phyloP scores from a whole-genome alignment of 768 basidiomycete species.

The Psilocybe tampanensis region DNA sequence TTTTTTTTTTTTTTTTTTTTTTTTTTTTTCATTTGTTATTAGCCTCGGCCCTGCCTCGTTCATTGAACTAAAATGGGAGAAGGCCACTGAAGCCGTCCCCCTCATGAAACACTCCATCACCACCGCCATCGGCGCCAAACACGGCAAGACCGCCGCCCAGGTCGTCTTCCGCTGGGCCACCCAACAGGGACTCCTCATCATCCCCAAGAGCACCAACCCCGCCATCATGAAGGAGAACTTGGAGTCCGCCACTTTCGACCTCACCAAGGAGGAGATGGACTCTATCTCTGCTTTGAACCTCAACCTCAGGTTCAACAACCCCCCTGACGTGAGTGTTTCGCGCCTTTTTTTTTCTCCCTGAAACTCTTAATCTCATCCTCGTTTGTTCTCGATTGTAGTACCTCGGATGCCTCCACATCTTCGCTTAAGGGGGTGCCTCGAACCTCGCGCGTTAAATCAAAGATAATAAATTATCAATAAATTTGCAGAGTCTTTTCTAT shows the following conservation, averaged over 20 bases:
- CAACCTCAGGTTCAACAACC: conserved; percentile 33
- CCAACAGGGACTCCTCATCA: conserved; percentile 71
- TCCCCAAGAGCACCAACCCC: conserved; percentile 67
- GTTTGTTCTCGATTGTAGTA: no score
- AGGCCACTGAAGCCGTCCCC: conserved; percentile 50
- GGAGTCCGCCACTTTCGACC: conserved; percentile 39
- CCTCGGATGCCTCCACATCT: no score
- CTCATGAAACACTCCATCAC: conserved; percentile 56
- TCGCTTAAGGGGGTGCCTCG: no score
- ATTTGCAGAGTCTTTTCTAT: no score
- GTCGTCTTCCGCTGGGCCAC: conserved; percentile 81
- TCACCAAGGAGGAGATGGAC: conserved; percentile 60
- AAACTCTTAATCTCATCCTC: background rate
- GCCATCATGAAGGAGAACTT: conserved; percentile 56
- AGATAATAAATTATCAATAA: no score
- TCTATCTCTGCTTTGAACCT: conserved; percentile 60
- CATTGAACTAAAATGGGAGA: conserved; percentile 67
- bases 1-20: background rate
- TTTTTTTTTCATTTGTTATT: background rate
- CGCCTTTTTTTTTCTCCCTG: background rate
- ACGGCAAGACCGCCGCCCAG: conserved; percentile 65
- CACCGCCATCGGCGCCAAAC: conserved; percentile 44
- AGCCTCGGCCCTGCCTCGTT: conserved; percentile 41
- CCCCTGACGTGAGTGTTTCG: conserved; percentile 24
- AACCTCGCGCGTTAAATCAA: no score